phyloP scores from a whole-genome alignment of 768 basidiomycete species.

The Dioszegia hungarica region DNA sequence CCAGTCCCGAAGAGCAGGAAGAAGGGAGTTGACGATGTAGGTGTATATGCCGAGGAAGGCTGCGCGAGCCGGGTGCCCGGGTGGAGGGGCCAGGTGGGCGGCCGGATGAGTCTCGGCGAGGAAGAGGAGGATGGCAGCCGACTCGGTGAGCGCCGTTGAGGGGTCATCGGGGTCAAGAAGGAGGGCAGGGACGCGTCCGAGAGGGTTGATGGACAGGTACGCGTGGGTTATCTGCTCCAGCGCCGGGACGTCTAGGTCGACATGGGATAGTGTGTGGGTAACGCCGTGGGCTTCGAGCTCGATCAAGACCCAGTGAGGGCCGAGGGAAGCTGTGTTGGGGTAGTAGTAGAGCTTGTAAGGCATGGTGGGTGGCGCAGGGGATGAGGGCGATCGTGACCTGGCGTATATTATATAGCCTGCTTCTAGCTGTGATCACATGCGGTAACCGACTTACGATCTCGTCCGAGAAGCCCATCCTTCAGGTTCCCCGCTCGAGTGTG shows the following conservation, averaged over 20 bases:
- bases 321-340: neutral
- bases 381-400: no score
- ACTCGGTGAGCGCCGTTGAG: neutral
- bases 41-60: neutral
- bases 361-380: no score
- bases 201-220: neutral
- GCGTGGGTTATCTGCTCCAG: neutral
- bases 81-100: neutral
- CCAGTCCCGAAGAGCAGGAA: constrained; percentile 10
- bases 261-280: neutral
- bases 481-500: no score
- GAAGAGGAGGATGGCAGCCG: constrained; percentile 1
- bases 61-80: no score
- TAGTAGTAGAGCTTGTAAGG: neutral
- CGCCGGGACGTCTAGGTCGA: neutral
- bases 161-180: neutral
- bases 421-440: no score
- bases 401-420: no score
- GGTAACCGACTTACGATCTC: no score
- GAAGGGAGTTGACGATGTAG: neutral
- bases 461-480: no score
- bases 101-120: constrained; percentile 9
- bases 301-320: neutral
- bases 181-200: constrained; percentile 6
- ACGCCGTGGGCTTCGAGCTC: neutral